A percentile compares a stretch with the other conserved stretches of the same genome.
Conservation (phyloP, 768 basidiomycete species). For the Pleurotus platypus region DNA sequence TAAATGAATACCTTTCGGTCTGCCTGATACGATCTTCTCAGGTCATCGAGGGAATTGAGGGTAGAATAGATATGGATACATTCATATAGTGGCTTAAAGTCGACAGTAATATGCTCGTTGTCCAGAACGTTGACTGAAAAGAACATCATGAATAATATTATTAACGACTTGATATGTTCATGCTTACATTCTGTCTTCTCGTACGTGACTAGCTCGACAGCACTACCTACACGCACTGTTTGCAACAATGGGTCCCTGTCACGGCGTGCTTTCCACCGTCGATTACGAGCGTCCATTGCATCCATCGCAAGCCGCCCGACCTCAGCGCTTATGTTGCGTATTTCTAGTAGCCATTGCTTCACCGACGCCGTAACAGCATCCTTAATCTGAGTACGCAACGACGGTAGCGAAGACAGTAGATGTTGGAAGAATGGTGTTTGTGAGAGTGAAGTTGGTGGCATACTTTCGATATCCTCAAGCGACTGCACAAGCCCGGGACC, state of each 20-base stretch:
- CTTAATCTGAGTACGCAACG: constrained; percentile 84
- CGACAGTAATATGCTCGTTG: constrained; percentile 82
- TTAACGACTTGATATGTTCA: neutral
- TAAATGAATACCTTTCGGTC: constrained; percentile 73
- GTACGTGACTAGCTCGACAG: constrained; percentile 87
- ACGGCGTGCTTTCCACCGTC: constrained; percentile 78
- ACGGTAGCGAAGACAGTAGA: constrained; percentile 88
- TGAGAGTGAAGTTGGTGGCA: constrained; percentile 84
- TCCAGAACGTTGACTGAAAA: constrained; percentile 84
- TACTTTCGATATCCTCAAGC: constrained; percentile 89
- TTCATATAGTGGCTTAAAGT: constrained; percentile 94
- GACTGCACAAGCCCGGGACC: constrained; percentile 48
- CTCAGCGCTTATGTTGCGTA: constrained; percentile 80
- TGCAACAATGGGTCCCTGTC: constrained; percentile 83
- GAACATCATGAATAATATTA: constrained; percentile 11
- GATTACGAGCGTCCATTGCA: constrained; percentile 79
- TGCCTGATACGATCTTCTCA: constrained; percentile 92
- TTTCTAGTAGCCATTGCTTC: constrained; percentile 96
- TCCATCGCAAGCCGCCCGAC: constrained; percentile 88
- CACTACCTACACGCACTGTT: constrained; percentile 80
- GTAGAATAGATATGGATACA: constrained; percentile 96
- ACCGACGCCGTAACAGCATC: constrained; percentile 91
- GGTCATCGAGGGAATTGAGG: constrained; percentile 84
- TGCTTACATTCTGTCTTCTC: constrained; percentile 92
- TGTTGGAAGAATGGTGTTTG: constrained; percentile 93